Conservation (phyloP, 805 yeast species). For the Candida easanensis region DNA sequence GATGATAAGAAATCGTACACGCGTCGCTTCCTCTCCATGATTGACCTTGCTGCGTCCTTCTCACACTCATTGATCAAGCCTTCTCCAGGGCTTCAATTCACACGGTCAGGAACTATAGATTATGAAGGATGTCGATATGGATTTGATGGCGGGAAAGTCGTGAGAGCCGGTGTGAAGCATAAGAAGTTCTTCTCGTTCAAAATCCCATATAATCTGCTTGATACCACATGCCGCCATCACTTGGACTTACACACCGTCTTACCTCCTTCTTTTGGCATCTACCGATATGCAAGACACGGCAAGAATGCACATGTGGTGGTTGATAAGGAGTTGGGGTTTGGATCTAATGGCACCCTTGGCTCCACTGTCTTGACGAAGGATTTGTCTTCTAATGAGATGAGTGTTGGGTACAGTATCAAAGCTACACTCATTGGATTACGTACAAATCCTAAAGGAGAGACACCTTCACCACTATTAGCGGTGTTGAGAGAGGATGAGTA, state of each 20-base stretch:
- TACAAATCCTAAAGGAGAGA: constrained; percentile 14
- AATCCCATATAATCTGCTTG: constrained; percentile 52
- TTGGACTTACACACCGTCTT: constrained; percentile 35
- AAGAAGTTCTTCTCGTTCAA: constrained; percentile 59
- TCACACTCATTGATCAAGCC: constrained; percentile 52
- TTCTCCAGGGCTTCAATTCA: constrained; percentile 45
- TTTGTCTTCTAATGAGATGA: constrained; percentile 41
- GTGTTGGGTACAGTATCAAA: constrained; percentile 53
- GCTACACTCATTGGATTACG: constrained; percentile 53
- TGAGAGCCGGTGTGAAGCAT: constrained; percentile 47
- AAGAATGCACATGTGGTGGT: constrained; percentile 31
- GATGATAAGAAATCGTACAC: constrained; percentile 32
- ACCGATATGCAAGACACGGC: constrained; percentile 29
- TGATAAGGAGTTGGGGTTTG: constrained; percentile 42
- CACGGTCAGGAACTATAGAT: constrained; percentile 40
- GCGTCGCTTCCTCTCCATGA: constrained; percentile 56
- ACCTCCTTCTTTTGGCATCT: constrained; percentile 42
- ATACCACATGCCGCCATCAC: constrained; percentile 48
- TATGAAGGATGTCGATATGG: constrained; percentile 49
- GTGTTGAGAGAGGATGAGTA: constrained; percentile 35
- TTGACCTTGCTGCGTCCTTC: constrained; percentile 54
- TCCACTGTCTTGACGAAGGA: constrained; percentile 54
- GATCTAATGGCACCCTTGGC: constrained; percentile 48
- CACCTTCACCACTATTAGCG: constrained; percentile 21
- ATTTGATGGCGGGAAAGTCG: constrained; percentile 44